phyloP scores from a whole-genome alignment of 805 yeast genomes.

The Candida bentonensis region DNA sequence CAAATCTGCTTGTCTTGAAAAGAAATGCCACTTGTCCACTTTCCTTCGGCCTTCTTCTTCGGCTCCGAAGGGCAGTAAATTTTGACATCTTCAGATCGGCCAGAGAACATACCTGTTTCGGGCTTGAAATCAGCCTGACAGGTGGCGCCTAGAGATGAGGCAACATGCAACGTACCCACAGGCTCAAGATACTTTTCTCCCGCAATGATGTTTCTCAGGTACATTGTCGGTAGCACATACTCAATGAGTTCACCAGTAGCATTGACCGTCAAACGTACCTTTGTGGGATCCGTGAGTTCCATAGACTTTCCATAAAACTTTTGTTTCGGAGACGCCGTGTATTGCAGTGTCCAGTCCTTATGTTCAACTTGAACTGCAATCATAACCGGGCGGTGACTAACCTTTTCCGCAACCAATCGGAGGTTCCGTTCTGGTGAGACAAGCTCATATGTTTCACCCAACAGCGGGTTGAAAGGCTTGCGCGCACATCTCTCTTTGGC shows the following conservation, averaged over 20 bases:
- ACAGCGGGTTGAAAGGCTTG: conserved; percentile 87
- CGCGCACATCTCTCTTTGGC: conserved; percentile 62
- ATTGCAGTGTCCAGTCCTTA: conserved; percentile 40
- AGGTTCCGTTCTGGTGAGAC: conserved; percentile 73
- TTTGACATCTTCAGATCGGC: conserved; percentile 57
- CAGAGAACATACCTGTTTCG: conserved; percentile 67
- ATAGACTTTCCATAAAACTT: conserved; percentile 93
- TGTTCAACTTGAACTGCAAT: conserved; percentile 73
- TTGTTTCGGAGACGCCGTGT: conserved; percentile 40
- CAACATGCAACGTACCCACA: conserved; percentile 46
- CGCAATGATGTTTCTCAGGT: conserved; percentile 76
- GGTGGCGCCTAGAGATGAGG: conserved; percentile 51
- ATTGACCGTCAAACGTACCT: conserved; percentile 40
- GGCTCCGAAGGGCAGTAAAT: conserved; percentile 7
- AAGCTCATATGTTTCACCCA: conserved; percentile 87
- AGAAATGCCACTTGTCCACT: conserved; percentile 54
- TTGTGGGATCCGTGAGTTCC: conserved; percentile 69
- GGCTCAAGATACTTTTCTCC: conserved; percentile 95
- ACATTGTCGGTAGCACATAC: conserved; percentile 74
- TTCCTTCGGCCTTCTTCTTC: conserved; percentile 37
- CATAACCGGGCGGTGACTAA: conserved; percentile 73
- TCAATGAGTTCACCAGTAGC: conserved; percentile 54
- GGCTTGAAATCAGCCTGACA: conserved; percentile 65
- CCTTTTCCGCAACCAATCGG: conserved; percentile 71
- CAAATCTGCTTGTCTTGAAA: conserved; percentile 34